Evolutionary conservation across 352 stramenopile species (phyloP).

Genomic region (Pythium aristosporum): DNA sequence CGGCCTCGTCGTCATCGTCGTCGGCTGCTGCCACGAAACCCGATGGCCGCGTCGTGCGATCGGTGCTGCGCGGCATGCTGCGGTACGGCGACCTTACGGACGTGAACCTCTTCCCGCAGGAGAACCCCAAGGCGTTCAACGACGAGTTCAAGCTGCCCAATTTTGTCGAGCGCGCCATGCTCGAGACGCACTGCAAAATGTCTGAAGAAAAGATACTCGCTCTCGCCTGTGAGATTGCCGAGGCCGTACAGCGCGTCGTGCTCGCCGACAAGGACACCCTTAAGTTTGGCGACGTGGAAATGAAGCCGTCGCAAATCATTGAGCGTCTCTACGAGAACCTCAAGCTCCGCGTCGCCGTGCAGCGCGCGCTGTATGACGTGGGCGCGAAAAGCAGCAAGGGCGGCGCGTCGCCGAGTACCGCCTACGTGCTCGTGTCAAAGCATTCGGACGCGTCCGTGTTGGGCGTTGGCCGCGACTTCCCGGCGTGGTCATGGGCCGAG

Average conservation of each 20-base stretch:
- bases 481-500: slow-evolving; percentile 73
- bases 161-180: slow-evolving; percentile 69
- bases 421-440: slow-evolving; percentile 73
- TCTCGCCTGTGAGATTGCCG: slow-evolving; percentile 64
- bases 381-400: slow-evolving; percentile 47
- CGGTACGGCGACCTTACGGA: slow-evolving; percentile 82
- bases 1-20: too few species aligned
- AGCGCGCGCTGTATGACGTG: slow-evolving; percentile 59
- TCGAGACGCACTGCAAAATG: slow-evolving; percentile 53
- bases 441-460: slow-evolving; percentile 63
- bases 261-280: slow-evolving; percentile 72
- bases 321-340: slow-evolving; percentile 86
- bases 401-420: slow-evolving; percentile 11
- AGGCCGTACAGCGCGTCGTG: slow-evolving; percentile 47
- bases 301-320: slow-evolving; percentile 70
- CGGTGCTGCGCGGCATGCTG: slow-evolving; percentile 64
- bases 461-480: slow-evolving; percentile 64
- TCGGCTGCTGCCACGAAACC: slow-evolving; percentile 22
- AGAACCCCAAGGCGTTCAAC: slow-evolving; percentile 51
- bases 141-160: slow-evolving; percentile 78
- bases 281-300: slow-evolving; percentile 76
- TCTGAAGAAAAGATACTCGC: slow-evolving; percentile 50
- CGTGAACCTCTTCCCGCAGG: slow-evolving; percentile 46
- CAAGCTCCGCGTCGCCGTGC: slow-evolving; percentile 80
- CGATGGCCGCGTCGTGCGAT: slow-evolving; percentile 69